Evolutionary conservation across 2,329 filamentous ascomycete genomes (phyloP).

Genomic region (Neonectria punicea): DNA sequence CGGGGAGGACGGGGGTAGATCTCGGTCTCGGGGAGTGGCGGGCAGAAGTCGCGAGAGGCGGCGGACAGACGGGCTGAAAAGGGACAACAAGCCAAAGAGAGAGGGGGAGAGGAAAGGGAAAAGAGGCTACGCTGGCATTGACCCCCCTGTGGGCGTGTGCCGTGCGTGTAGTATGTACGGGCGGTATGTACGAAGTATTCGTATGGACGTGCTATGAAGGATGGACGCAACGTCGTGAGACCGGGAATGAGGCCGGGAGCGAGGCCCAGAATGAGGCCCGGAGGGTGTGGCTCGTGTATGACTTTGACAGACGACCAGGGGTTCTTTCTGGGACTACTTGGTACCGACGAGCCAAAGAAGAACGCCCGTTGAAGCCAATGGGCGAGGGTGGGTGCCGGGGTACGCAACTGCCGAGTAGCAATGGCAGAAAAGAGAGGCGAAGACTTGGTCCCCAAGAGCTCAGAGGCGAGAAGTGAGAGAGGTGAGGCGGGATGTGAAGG

Average conservation of each 20-base stretch:
- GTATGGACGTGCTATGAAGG: neutral
- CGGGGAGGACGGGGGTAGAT: neutral
- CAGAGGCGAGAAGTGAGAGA: neutral
- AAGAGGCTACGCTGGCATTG: neutral
- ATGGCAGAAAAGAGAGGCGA: neutral
- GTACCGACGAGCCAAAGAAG: neutral
- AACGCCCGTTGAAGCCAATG: neutral
- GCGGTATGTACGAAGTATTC: no score
- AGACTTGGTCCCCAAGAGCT: neutral
- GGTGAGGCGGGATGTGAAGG: neutral
- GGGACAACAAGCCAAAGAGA: neutral
- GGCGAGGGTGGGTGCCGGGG: no score
- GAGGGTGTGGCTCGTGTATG: conserved; percentile 1
- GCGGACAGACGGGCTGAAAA: neutral
- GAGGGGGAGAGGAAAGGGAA: neutral
- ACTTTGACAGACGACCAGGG: neutral
- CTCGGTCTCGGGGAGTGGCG: neutral
- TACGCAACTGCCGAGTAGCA: neutral
- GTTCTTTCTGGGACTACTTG: neutral
- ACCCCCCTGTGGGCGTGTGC: neutral
- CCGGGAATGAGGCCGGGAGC: no score
- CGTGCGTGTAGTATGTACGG: neutral
- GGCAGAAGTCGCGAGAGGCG: neutral
- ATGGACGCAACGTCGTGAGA: neutral
- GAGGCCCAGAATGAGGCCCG: neutral